These are phyloP conservation scores for Evernia prunastri DNA, from an alignment of 495 filamentous ascomycete genomes.

Conservation along the genomic window DNA sequence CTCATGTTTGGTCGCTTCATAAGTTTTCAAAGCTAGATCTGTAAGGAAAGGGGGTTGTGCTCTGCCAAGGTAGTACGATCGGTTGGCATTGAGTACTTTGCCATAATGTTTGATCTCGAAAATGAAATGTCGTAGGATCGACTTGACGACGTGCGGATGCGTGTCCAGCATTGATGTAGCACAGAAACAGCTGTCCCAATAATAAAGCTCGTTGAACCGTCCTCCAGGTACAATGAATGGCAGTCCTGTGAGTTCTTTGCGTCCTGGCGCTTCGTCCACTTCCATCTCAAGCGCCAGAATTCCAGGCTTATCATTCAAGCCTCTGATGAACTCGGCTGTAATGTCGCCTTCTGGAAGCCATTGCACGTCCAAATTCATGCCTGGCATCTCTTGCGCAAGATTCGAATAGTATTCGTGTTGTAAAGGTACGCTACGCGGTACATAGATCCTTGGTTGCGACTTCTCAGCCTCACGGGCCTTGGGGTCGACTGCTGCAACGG, in stretches of 20 bases:
- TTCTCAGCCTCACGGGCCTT: conserved; percentile 82
- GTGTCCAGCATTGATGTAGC: conserved; percentile 80
- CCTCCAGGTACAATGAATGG: conserved; percentile 96
- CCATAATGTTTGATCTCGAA: conserved; percentile 98
- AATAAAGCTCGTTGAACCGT: conserved; percentile 94
- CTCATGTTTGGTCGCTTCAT: conserved; percentile 78
- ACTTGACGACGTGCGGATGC: conserved; percentile 75
- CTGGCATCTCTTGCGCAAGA: conserved; percentile 66
- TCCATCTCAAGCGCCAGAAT: conserved; percentile 88
- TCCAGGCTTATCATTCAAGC: conserved; percentile 78
- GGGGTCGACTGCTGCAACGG: conserved; percentile 72
- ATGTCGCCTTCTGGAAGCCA: conserved; percentile 60
- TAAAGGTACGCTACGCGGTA: conserved; percentile 76
- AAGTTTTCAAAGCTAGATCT: conserved; percentile 89
- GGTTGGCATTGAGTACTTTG: conserved; percentile 94
- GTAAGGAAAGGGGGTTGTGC: conserved; percentile 96
- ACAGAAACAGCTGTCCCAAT: conserved; percentile 98
- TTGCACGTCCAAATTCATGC: conserved; percentile 79
- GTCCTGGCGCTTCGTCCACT: conserved; percentile 49
- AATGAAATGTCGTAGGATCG: conserved; percentile 92
- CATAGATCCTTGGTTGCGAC: conserved; percentile 83
- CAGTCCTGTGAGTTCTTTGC: conserved; percentile 64
- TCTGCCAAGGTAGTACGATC: conserved; percentile 87
- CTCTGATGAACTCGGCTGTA: conserved; percentile 65
- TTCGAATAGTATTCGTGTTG: conserved; percentile 82